Evolutionary conservation across 192 early-diverging fungal genomes (phyloP).

Genomic region (Podila verticillata): DNA sequence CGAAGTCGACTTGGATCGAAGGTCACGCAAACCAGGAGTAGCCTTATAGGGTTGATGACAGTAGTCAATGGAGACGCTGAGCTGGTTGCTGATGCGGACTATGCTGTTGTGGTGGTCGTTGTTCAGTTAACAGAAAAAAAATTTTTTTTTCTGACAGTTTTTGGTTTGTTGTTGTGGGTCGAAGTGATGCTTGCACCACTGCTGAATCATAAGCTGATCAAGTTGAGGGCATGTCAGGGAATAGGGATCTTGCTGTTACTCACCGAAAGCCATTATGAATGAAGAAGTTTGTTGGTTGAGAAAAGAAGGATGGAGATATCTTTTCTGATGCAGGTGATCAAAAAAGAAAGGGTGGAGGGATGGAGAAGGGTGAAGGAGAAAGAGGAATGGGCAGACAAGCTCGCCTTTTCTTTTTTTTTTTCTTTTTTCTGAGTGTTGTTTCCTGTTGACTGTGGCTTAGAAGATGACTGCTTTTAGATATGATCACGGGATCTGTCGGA

Average conservation of each 20-base stretch:
- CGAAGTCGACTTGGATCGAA: background rate
- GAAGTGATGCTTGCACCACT: no score
- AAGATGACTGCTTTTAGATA: background rate
- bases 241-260: background rate
- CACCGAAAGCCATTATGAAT: slow-evolving; percentile 39
- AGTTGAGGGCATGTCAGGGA: background rate
- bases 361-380: background rate
- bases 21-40: background rate
- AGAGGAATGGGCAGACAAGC: background rate
- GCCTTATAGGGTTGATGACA: background rate
- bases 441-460: background rate
- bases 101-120: no score
- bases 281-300: slow-evolving; percentile 5
- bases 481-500: background rate
- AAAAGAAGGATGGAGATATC: background rate
- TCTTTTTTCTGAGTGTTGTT: slow-evolving; percentile 8
- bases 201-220: background rate
- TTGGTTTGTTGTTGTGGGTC: no score
- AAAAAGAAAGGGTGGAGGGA: background rate
- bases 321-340: background rate
- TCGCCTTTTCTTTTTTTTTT: background rate
- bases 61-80: no score
- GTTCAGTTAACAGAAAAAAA: no score
- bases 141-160: no score
- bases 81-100: no score